Evolutionary conservation across 768 basidiomycete genomes (phyloP).

Genomic region (Tylopilus balloui): DNA sequence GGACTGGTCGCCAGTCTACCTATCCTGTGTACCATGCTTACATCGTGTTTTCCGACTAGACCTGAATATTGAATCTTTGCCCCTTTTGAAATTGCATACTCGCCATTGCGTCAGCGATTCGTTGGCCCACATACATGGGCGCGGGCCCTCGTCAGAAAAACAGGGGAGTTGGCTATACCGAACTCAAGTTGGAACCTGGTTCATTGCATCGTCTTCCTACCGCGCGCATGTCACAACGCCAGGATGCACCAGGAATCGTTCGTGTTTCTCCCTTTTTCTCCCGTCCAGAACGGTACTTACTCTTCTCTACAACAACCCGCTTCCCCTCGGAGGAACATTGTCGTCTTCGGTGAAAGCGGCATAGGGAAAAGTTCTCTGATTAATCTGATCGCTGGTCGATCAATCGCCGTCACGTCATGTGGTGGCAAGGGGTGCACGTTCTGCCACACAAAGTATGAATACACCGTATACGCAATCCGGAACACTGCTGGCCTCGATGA

Average conservation of each 20-base stretch:
- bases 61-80: too few relatives aligned
- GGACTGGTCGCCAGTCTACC: too few relatives aligned
- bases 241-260: conserved; percentile 9
- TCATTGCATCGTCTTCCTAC: conserved; percentile 12
- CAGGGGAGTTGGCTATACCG: conserved; percentile 1
- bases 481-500: conserved; percentile 41
- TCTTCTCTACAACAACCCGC: conserved; percentile 5
- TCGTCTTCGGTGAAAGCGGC: conserved; percentile 28
- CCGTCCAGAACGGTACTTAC: conserved; percentile 2
- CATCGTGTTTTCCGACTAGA: too few relatives aligned
- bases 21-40: too few relatives aligned
- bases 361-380: conserved; percentile 40
- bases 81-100: too few relatives aligned
- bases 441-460: conserved; percentile 23
- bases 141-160: conserved; percentile 19
- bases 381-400: conserved; percentile 38
- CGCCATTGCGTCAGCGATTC: conserved; percentile 20
- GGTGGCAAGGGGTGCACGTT: conserved; percentile 35
- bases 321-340: conserved; percentile 21
- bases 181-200: conserved; percentile 7
- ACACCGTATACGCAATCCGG: conserved; percentile 27
- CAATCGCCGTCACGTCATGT: conserved; percentile 34
- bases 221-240: conserved; percentile 24
- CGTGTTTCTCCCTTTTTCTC: conserved; percentile 8
- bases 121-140: conserved; percentile 5